Percentiles rank a stretch among this genome's conserved stretches.
Conservation (phyloP, 1,139 yeast species). For the Yarrowia galli region DNA sequence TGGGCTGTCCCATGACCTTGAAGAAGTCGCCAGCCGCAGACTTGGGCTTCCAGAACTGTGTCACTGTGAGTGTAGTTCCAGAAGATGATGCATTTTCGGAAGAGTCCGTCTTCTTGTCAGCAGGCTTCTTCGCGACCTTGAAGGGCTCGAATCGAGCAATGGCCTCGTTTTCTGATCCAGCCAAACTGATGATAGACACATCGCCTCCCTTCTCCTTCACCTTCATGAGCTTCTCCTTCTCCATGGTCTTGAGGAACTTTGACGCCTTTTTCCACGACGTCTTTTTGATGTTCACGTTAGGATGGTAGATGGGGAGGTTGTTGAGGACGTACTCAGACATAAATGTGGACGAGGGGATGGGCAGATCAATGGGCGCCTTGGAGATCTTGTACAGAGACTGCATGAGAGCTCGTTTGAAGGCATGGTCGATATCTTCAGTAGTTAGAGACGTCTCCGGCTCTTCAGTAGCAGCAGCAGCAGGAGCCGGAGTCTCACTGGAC, state of each 20-base stretch:
- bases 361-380: constrained; percentile 64
- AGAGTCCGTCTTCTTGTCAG: constrained; percentile 12
- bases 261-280: constrained; percentile 91
- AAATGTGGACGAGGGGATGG: constrained; percentile 67
- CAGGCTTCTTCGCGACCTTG: constrained; percentile 53
- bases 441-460: constrained; percentile 52
- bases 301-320: constrained; percentile 69
- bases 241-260: constrained; percentile 85
- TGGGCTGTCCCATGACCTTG: constrained; percentile 45
- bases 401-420: constrained; percentile 70
- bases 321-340: constrained; percentile 72
- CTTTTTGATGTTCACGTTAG: constrained; percentile 73
- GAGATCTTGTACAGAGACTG: constrained; percentile 68
- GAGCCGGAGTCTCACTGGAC: background rate
- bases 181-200: constrained; percentile 60
- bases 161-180: constrained; percentile 59
- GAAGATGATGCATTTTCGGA: background rate
- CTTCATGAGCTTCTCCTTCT: constrained; percentile 68
- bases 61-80: constrained; percentile 41
- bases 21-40: constrained; percentile 57
- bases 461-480: background rate
- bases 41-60: constrained; percentile 47
- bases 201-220: constrained; percentile 83
- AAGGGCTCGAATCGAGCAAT: constrained; percentile 72
- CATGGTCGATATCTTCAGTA: constrained; percentile 77